phyloP scores from a whole-genome alignment of 345 rosid species.

The Camelina laxa region DNA sequence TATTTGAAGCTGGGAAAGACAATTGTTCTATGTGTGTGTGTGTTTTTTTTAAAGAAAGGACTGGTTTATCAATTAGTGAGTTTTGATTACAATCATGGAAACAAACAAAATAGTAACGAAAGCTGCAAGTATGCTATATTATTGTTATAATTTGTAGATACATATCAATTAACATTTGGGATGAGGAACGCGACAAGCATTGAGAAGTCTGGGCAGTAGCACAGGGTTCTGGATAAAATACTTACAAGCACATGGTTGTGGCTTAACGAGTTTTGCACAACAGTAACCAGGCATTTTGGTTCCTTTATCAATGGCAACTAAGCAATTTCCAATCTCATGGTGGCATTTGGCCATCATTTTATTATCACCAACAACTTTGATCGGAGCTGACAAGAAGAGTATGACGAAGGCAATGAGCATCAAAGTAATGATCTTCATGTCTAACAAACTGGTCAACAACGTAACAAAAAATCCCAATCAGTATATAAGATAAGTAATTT shows the following conservation, averaged over 20 bases:
- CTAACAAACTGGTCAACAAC: neutral
- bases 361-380: slow-evolving; percentile 10
- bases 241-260: neutral
- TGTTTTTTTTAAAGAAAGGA: neutral
- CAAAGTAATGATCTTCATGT: slow-evolving; percentile 3
- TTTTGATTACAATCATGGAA: slow-evolving; percentile 16
- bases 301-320: neutral
- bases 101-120: neutral
- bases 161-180: neutral
- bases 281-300: slow-evolving; percentile 1
- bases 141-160: neutral
- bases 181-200: neutral
- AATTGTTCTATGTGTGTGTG: neutral
- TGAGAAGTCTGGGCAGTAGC: neutral
- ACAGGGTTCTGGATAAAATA: neutral
- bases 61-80: neutral
- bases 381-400: slow-evolving; percentile 1
- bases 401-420: slow-evolving; percentile 1
- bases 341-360: neutral
- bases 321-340: neutral
- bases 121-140: neutral
- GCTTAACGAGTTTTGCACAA: neutral
- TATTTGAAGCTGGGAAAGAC: neutral
- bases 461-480: neutral
- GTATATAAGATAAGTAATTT: neutral